Conservation (phyloP, 2,329 filamentous ascomycete species). For the Ophiocordyceps australis region DNA sequence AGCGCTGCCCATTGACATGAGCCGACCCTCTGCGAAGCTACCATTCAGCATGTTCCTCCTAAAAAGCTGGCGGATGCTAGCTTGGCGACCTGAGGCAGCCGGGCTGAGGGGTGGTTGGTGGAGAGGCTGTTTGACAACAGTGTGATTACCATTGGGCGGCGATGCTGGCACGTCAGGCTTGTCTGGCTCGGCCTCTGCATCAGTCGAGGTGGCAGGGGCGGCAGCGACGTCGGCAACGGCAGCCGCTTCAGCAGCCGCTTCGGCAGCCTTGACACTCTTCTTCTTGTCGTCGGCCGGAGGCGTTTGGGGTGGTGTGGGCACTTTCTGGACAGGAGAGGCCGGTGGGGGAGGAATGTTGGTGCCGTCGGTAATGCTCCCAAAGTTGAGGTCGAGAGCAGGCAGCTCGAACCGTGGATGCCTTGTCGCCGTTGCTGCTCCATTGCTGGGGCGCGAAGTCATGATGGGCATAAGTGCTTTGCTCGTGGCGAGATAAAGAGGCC, state of each 20-base stretch:
- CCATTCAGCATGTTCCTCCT: constrained; percentile 36
- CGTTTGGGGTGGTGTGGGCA: constrained; percentile 22
- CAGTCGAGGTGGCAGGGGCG: constrained; percentile 3
- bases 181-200: constrained; percentile 2
- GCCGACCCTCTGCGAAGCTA: constrained; percentile 30
- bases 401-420: constrained; percentile 29
- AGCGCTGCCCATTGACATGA: constrained; percentile 18
- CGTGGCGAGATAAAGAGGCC: not conserved
- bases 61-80: constrained; percentile 38
- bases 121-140: constrained; percentile 28
- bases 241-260: no score
- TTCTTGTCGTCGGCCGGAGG: constrained; percentile 10
- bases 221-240: no score
- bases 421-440: constrained; percentile 6
- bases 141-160: constrained; percentile 20
- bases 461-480: constrained; percentile 1
- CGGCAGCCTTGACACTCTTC: no score
- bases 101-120: constrained; percentile 35
- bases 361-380: constrained; percentile 39
- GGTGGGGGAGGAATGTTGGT: constrained; percentile 40
- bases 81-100: constrained; percentile 28
- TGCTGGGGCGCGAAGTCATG: constrained; percentile 15
- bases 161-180: no score
- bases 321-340: constrained; percentile 33
- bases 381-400: constrained; percentile 38